Conservation (phyloP, 1,284 basidiomycete genomes). For the Cystobasidium sp. region DNA sequence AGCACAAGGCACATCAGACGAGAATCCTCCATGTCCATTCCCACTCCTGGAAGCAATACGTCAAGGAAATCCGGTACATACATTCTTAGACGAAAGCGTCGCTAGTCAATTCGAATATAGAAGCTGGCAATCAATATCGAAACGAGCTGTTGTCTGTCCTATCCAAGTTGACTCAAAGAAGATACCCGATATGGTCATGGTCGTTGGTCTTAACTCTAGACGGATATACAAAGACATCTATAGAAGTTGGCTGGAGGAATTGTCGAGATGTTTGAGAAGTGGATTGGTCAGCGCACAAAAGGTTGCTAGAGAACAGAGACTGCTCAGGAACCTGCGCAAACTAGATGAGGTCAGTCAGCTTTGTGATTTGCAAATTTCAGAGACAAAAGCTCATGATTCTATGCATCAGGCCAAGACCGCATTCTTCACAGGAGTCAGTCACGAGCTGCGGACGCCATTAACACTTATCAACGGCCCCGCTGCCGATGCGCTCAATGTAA, state of each 20-base stretch:
- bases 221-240: slow-evolving; percentile 57
- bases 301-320: slow-evolving; percentile 26
- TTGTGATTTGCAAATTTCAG: slow-evolving; percentile 27
- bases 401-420: slow-evolving; percentile 46
- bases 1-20: not conserved
- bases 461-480: slow-evolving; percentile 55
- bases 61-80: slow-evolving; percentile 36
- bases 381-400: slow-evolving; percentile 26
- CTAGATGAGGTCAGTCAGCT: slow-evolving; percentile 17
- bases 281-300: slow-evolving; percentile 19
- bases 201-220: slow-evolving; percentile 58
- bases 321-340: slow-evolving; percentile 18
- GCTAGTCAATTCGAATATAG: slow-evolving; percentile 24
- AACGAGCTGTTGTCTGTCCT: slow-evolving; percentile 57
- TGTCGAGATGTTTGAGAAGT: slow-evolving; percentile 12
- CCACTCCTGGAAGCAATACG: slow-evolving; percentile 21
- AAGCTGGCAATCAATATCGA: slow-evolving; percentile 40
- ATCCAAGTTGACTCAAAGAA: slow-evolving; percentile 56
- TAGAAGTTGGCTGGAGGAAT: slow-evolving; percentile 50
- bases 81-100: slow-evolving; percentile 45
- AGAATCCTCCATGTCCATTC: not conserved
- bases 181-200: slow-evolving; percentile 55
- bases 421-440: slow-evolving; percentile 57
- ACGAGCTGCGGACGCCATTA: slow-evolving; percentile 59
- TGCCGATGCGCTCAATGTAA: slow-evolving; percentile 45